Conservation (phyloP, 2,329 filamentous ascomycete genomes). For the Penicillium sp. region DNA sequence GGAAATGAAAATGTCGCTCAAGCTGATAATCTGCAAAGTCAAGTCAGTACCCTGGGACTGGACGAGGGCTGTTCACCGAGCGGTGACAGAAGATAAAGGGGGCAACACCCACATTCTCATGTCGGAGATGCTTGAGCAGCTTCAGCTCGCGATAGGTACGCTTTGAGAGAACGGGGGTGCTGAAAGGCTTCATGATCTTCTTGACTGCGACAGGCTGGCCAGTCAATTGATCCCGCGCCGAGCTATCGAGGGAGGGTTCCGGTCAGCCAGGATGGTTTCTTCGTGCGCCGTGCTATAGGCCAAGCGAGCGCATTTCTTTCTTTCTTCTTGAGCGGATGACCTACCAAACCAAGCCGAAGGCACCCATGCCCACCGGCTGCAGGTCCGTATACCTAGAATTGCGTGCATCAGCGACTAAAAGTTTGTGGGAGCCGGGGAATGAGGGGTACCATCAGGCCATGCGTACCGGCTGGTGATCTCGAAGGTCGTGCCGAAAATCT, state of each 20-base stretch:
- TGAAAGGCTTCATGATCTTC: conserved; percentile 99
- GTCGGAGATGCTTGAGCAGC: conserved; percentile 89
- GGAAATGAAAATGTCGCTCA: conserved; percentile 99
- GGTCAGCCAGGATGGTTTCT: conserved; percentile 11
- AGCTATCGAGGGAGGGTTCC: conserved; percentile 51
- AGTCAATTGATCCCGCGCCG: conserved; percentile 95
- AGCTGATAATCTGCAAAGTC: conserved; percentile 71
- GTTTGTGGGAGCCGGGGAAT: not conserved
- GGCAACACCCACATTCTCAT: conserved; percentile 72
- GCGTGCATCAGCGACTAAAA: conserved; percentile 1
- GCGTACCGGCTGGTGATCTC: conserved; percentile 95
- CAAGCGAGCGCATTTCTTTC: not conserved
- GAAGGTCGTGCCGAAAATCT: conserved; percentile 99
- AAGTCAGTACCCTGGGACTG: conserved; percentile 9
- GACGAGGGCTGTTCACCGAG: not conserved
- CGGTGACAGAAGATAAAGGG: not conserved
- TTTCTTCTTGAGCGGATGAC: conserved; percentile 24
- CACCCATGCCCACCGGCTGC: conserved; percentile 98
- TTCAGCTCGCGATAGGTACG: conserved; percentile 96
- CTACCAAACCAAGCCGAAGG: conserved; percentile 96
- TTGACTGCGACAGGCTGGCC: conserved; percentile 96
- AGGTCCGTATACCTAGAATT: conserved; percentile 81
- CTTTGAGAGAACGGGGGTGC: conserved; percentile 96
- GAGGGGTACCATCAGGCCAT: not conserved
- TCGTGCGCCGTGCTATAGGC: not conserved